These are phyloP conservation scores for Vicia faba DNA, from an alignment of 306 rosid species.

Conservation along the genomic window DNA sequence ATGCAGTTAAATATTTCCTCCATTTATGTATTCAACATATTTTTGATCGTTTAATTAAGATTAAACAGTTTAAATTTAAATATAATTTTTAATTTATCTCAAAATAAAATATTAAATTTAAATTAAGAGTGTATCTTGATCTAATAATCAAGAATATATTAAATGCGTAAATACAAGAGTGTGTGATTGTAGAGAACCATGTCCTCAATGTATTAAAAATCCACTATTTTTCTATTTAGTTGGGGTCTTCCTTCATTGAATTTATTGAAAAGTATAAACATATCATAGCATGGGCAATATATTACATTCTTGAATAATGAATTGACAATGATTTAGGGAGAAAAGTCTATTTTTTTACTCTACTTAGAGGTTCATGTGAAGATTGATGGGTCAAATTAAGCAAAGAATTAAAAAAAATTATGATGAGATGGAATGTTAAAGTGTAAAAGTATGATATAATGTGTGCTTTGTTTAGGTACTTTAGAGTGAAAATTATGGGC, in stretches of 20 bases:
- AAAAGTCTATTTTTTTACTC: slow-evolving; percentile 14
- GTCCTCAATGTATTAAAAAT: too few species aligned
- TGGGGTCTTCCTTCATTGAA: slow-evolving; percentile 30
- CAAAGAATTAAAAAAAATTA: slow-evolving; percentile 27
- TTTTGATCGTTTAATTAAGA: too few species aligned
- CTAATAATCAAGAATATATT: too few species aligned
- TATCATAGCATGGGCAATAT: slow-evolving; percentile 31
- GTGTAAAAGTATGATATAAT: not conserved
- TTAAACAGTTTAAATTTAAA: too few species aligned
- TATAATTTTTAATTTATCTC: too few species aligned
- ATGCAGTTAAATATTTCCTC: not conserved
- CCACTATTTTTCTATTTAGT: not conserved
- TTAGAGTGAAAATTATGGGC: not conserved
- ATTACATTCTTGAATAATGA: slow-evolving; percentile 15
- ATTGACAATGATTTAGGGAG: slow-evolving; percentile 20
- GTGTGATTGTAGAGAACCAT: too few species aligned
- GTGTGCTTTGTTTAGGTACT: not conserved
- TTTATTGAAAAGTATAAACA: slow-evolving; percentile 14
- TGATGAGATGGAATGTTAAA: slow-evolving; percentile 1
- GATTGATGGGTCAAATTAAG: slow-evolving; percentile 37
- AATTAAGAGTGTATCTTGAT: too few species aligned
- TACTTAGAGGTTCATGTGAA: slow-evolving; percentile 2
- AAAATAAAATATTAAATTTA: too few species aligned
- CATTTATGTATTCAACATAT: too few species aligned
- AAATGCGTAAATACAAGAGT: not conserved